These are phyloP conservation scores for Debaryomyces coudertii DNA, from an alignment of 1,139 yeast genomes.

Conservation along the genomic window DNA sequence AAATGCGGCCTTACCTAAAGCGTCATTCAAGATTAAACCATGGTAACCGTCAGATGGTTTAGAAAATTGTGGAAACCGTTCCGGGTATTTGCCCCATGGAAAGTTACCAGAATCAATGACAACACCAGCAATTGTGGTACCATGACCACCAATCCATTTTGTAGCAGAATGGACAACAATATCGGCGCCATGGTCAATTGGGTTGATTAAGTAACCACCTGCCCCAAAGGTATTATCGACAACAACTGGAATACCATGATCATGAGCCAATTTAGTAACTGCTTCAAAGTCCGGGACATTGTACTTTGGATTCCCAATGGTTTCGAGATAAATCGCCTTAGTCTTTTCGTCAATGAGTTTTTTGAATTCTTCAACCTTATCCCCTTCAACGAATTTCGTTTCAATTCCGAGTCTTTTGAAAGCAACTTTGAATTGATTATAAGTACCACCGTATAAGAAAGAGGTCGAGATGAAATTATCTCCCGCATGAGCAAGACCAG, in stretches of 20 bases:
- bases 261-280: constrained; percentile 77
- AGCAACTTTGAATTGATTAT: constrained; percentile 90
- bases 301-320: constrained; percentile 93
- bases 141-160: constrained; percentile 98
- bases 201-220: constrained; percentile 86
- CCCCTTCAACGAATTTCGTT: constrained; percentile 81
- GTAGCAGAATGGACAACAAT: constrained; percentile 89
- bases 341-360: constrained; percentile 79
- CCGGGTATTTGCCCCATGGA: constrained; percentile 86
- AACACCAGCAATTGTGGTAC: constrained; percentile 93
- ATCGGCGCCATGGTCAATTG: constrained; percentile 88
- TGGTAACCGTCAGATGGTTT: constrained; percentile 93
- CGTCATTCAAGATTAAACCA: constrained; percentile 80
- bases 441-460: constrained; percentile 94
- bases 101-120: constrained; percentile 89
- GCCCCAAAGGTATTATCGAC: constrained; percentile 98
- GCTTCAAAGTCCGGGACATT: constrained; percentile 89
- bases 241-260: constrained; percentile 86
- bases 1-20: constrained; percentile 78
- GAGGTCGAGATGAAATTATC: constrained; percentile 88
- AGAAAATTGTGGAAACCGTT: constrained; percentile 87
- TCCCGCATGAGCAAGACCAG: constrained; percentile 84
- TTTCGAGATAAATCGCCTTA: constrained; percentile 86
- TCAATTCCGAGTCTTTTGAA: constrained; percentile 87
- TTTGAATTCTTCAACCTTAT: constrained; percentile 69